Percentiles rank a stretch among this genome's conserved stretches.
Evolutionary conservation across 1,284 basidiomycete genomes (phyloP).

Genomic region (Porodaedalea pini): DNA sequence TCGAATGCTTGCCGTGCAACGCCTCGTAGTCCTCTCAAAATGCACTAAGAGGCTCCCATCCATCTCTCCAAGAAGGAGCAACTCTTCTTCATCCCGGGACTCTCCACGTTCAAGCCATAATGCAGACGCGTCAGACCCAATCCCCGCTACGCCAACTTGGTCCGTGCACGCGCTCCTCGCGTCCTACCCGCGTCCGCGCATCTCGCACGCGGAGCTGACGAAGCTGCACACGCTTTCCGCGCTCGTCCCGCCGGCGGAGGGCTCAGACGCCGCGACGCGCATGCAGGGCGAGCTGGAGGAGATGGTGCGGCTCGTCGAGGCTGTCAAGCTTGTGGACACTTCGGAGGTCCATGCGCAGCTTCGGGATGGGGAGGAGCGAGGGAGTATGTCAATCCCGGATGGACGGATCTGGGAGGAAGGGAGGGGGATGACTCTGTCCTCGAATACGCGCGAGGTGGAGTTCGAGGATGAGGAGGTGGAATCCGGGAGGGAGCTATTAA

Average conservation of each 20-base stretch:
- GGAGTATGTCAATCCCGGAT: conserved; percentile 34
- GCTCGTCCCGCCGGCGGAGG: conserved; percentile 56
- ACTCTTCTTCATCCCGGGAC: not conserved
- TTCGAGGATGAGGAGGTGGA: conserved; percentile 28
- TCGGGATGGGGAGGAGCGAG: conserved; percentile 19
- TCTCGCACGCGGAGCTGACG: conserved; percentile 52
- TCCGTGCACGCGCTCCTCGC: conserved; percentile 70
- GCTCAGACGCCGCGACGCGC: conserved; percentile 45
- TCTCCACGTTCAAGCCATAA: not conserved
- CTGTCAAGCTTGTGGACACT: conserved; percentile 59
- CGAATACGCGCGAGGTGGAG: conserved; percentile 16
- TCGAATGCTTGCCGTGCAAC: not conserved
- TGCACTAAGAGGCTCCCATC: not conserved
- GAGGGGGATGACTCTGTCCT: conserved; percentile 33
- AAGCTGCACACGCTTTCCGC: conserved; percentile 69
- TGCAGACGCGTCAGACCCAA: conserved; percentile 27
- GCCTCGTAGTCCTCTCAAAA: not conserved
- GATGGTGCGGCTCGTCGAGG: conserved; percentile 70
- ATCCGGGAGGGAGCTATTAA: conserved; percentile 44
- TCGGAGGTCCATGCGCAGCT: conserved; percentile 19
- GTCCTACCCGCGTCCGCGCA: conserved; percentile 65
- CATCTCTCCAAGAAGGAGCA: not conserved
- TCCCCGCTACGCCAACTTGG: conserved; percentile 68
- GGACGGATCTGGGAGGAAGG: conserved; percentile 43
- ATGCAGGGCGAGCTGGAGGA: conserved; percentile 61